Percentiles rank a stretch among this genome's conserved stretches.
Evolutionary conservation across 2,329 filamentous ascomycete species (phyloP).

Genomic region (Verticillium dahliae): DNA sequence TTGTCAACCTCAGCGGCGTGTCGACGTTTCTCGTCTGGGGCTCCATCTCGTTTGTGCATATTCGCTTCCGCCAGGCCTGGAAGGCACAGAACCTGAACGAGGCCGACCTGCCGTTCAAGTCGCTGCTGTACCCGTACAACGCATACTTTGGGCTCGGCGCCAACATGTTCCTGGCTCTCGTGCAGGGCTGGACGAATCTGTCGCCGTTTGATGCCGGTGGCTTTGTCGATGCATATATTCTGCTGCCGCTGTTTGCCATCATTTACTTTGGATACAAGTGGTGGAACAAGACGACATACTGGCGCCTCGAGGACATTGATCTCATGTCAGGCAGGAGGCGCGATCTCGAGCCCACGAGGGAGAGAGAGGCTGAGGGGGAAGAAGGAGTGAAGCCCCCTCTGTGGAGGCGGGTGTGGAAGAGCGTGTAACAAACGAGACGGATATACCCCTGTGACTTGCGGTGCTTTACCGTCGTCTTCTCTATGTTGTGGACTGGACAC

Average conservation of each 20-base stretch:
- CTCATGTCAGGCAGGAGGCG: constrained; percentile 47
- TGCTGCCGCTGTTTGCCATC: constrained; percentile 51
- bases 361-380: constrained; percentile 18
- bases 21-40: constrained; percentile 69
- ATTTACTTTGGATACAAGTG: constrained; percentile 52
- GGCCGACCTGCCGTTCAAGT: constrained; percentile 48
- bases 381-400: constrained; percentile 15
- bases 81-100: constrained; percentile 46
- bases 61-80: constrained; percentile 64
- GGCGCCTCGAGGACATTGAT: constrained; percentile 46
- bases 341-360: constrained; percentile 43
- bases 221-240: constrained; percentile 60
- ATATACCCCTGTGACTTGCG: not conserved
- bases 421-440: not conserved
- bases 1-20: constrained; percentile 64
- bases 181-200: constrained; percentile 56
- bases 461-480: not conserved
- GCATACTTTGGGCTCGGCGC: constrained; percentile 52
- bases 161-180: constrained; percentile 52
- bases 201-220: constrained; percentile 49
- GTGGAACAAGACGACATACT: constrained; percentile 43
- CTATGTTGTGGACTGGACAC: not conserved
- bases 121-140: constrained; percentile 48
- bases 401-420: constrained; percentile 38
- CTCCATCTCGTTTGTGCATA: constrained; percentile 62